Base-by-base conservation (phyloP, 1,139 yeast genomes). In the Casaregolazyma lundiana region DNA sequence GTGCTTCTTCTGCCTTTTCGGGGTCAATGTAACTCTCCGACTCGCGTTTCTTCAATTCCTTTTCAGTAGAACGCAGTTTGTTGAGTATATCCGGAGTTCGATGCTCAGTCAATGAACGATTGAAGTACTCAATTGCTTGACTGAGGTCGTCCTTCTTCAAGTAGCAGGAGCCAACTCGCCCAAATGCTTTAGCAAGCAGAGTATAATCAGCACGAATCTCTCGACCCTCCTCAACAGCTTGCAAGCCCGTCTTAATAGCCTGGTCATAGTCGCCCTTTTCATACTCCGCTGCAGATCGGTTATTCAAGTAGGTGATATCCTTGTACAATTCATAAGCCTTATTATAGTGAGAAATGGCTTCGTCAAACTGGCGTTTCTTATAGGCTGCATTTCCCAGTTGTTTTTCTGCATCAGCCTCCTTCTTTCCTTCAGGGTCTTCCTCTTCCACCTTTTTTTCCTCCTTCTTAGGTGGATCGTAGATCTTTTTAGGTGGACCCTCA, bases 231-330 rank as follows among this genome's bases (percentile, higher is more conserved):
- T 87, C 96, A 53, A 92, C 77, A 15, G 98, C 97, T 49, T 72
- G 70, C 56, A 79, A 71, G 68, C 97, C 84, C 4, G 97, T 87
- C 49, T 75, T 69, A 55, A 92, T 84, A 35, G 96, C 90, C 13
- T 81, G 70, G 49, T 88, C 95, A 60, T 78, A 87, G 61, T 89
- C 97, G 50, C 95, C 96, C 68, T 90, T 89, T 70, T 94, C 99
- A 61, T 70, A 92, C 68, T 92, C 96, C 22, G 98, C 98, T 47
- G 99, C 98, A 32, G 98, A 94, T 62, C 95, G 81, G 75, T 94
- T 94, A 73, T 92, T 94, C 64, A 94, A 75, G 67, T 85, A 94
- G 1, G 98, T 92, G 61, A 92, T 87, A 63, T 94, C 98, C 62
- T 82, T 77, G 69, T 75, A 71, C 26, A 81, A 66, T 39, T 82